phyloP scores from a whole-genome alignment of 2,329 filamentous ascomycete genomes.

The Aquanectria penicillioides region DNA sequence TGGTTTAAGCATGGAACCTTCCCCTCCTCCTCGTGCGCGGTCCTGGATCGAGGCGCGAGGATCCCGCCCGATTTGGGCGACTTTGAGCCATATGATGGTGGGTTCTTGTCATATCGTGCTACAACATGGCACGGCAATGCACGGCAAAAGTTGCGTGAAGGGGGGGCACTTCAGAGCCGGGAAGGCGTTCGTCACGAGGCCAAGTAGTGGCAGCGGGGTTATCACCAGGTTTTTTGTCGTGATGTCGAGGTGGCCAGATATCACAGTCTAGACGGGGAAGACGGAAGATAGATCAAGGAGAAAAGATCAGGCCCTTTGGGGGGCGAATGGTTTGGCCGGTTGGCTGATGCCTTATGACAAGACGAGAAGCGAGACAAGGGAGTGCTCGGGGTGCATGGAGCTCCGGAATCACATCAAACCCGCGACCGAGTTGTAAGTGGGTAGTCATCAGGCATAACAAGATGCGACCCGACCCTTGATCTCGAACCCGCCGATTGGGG shows the following conservation, averaged over 20 bases:
- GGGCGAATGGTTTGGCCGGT: neutral
- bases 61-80: conserved; percentile 18
- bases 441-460: conserved; percentile 6
- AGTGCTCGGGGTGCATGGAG: conserved; percentile 3
- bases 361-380: neutral
- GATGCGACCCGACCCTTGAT: neutral
- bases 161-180: too few species aligned
- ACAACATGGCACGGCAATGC: conserved; percentile 14
- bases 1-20: conserved; percentile 19
- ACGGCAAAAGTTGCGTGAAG: conserved; percentile 25
- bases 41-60: conserved; percentile 26
- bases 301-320: neutral
- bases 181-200: conserved; percentile 37
- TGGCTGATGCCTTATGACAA: neutral
- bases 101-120: conserved; percentile 16
- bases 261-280: conserved; percentile 17
- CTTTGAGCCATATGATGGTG: neutral
- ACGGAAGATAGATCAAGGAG: conserved; percentile 33
- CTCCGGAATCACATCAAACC: neutral
- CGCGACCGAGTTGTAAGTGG: neutral
- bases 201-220: conserved; percentile 32
- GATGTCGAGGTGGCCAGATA: neutral
- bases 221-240: conserved; percentile 25
- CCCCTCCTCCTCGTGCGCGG: conserved; percentile 19
- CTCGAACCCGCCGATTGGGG: too few species aligned